phyloP scores from a whole-genome alignment of 2,329 filamentous ascomycete genomes.

The Neurospora crassa region DNA sequence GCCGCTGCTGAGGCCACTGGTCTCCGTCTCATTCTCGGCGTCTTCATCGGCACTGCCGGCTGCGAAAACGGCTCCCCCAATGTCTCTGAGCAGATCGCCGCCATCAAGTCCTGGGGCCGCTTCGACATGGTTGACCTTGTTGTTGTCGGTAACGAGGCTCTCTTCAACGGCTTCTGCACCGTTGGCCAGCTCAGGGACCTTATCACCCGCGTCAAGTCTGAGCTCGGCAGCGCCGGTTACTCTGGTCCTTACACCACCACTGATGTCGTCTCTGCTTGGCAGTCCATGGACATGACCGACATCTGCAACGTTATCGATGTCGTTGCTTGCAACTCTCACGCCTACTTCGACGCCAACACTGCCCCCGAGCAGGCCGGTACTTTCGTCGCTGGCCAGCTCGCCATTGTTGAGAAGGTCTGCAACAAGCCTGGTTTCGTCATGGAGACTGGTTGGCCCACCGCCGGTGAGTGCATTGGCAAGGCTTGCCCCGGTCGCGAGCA shows the following conservation, averaged over 20 bases:
- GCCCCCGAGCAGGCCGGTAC: conserved; percentile 56
- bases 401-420: conserved; percentile 62
- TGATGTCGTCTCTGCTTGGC: conserved; percentile 73
- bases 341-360: conserved; percentile 78
- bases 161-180: conserved; percentile 63
- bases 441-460: conserved; percentile 82
- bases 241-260: conserved; percentile 69
- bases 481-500: conserved; percentile 58
- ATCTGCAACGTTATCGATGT: conserved; percentile 72
- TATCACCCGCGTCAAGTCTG: conserved; percentile 55
- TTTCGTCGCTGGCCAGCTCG: conserved; percentile 67
- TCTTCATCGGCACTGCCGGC: conserved; percentile 66
- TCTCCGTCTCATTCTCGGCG: conserved; percentile 73
- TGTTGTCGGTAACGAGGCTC: conserved; percentile 83
- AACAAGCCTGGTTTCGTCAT: conserved; percentile 67
- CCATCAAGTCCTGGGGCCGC: conserved; percentile 62
- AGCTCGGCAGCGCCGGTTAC: conserved; percentile 59
- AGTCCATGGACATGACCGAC: conserved; percentile 46
- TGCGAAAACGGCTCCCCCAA: conserved; percentile 48
- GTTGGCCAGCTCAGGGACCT: conserved; percentile 58
- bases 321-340: conserved; percentile 79
- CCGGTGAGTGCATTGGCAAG: conserved; percentile 58
- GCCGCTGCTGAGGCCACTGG: conserved; percentile 55
- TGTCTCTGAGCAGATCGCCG: conserved; percentile 63
- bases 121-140: conserved; percentile 72